Conservation (phyloP, 331 rosid genomes). For the Acacia concinna region DNA sequence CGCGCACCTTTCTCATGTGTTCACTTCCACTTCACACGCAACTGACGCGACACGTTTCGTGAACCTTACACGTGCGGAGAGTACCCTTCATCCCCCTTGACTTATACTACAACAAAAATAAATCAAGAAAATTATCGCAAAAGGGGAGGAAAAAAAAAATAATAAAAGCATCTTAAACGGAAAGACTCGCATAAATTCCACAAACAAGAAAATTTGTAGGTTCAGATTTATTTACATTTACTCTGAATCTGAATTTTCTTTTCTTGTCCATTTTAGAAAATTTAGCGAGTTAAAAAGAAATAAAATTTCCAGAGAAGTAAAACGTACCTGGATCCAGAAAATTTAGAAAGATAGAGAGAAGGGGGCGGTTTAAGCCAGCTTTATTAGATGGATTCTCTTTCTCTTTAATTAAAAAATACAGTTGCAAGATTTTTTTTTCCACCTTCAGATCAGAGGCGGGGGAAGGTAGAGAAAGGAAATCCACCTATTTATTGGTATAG, state of each 20-base stretch:
- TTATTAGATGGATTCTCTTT: conserved; percentile 30
- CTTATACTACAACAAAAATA: neutral
- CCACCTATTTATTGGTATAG: conserved; percentile 11
- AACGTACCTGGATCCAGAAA: conserved; percentile 25
- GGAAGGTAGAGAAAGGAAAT: conserved; percentile 25
- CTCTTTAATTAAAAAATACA: neutral
- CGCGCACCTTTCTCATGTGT: conserved; percentile 37
- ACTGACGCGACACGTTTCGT: conserved; percentile 14
- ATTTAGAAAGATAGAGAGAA: conserved; percentile 10
- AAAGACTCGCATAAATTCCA: conserved; percentile 27
- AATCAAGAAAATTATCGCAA: neutral
- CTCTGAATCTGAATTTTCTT: neutral
- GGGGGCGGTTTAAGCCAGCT: conserved; percentile 33
- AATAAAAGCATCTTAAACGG: conserved; percentile 18
- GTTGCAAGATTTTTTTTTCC: conserved; percentile 24
- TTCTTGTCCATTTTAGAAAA: conserved; percentile 10
- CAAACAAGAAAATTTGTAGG: conserved; percentile 8
- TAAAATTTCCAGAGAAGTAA: conserved; percentile 13
- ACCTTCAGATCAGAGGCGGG: conserved; percentile 32
- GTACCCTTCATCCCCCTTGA: conserved; percentile 29
- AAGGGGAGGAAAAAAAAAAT: neutral
- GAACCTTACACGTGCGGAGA: conserved; percentile 30
- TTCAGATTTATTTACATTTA: conserved; percentile 30
- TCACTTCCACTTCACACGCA: conserved; percentile 14
- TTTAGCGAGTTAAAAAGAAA: conserved; percentile 4